Conservation (phyloP, 2,329 filamentous ascomycete genomes). For the Fusarium sp. region DNA sequence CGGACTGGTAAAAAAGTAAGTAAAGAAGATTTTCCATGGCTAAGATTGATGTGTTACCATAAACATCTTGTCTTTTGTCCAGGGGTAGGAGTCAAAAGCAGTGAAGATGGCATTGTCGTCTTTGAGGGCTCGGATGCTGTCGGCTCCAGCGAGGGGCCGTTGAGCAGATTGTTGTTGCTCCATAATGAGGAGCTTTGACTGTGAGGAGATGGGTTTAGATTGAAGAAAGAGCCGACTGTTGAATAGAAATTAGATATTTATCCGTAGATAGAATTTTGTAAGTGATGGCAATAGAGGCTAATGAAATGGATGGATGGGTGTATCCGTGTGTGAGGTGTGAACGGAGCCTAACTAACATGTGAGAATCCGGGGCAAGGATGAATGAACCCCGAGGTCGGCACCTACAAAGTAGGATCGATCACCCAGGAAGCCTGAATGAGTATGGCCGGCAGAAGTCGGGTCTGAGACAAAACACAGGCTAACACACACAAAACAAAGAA, state of each 20-base stretch:
- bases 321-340: slow-evolving; percentile 14
- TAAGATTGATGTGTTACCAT: slow-evolving; percentile 58
- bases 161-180: slow-evolving; percentile 29
- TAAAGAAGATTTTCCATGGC: background rate
- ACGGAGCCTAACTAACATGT: slow-evolving; percentile 33
- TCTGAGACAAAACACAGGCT: slow-evolving; percentile 7
- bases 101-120: slow-evolving; percentile 61
- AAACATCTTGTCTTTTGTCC: slow-evolving; percentile 75
- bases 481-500: background rate
- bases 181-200: slow-evolving; percentile 4
- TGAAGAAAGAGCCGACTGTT: background rate
- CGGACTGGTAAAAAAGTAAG: slow-evolving; percentile 53
- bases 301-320: background rate
- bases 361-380: slow-evolving; percentile 29
- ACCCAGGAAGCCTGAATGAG: background rate
- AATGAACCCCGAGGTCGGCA: background rate
- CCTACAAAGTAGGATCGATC: background rate
- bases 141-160: slow-evolving; percentile 44
- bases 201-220: background rate
- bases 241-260: slow-evolving; percentile 5
- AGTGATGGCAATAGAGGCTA: background rate
- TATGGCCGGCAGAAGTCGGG: slow-evolving; percentile 25
- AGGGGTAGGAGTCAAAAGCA: slow-evolving; percentile 73
- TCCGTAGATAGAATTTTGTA: background rate
- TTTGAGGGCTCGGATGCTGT: slow-evolving; percentile 53